phyloP scores from a whole-genome alignment of 805 yeast species.

The Suhomyces pyralidae region DNA sequence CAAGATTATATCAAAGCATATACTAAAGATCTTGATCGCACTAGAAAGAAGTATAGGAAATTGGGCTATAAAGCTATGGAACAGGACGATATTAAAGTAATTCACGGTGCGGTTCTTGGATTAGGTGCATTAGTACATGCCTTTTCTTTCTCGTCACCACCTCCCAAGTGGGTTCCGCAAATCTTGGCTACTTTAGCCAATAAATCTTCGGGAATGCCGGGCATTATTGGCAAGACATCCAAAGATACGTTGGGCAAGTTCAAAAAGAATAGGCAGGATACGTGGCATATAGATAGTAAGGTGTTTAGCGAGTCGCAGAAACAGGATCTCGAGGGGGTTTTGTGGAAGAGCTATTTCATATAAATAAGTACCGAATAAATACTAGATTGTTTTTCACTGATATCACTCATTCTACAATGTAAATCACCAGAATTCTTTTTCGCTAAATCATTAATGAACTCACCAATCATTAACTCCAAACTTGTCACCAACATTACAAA shows the following conservation, averaged over 20 bases:
- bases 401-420: no score
- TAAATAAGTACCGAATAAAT: no score
- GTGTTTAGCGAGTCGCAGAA: conserved; percentile 74
- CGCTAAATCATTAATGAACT: no score
- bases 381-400: no score
- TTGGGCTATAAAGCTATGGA: conserved; percentile 34
- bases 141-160: conserved; percentile 86
- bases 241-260: conserved; percentile 78
- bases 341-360: conserved; percentile 84
- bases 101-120: conserved; percentile 88
- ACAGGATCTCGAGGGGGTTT: conserved; percentile 89
- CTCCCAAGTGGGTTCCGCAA: conserved; percentile 85
- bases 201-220: conserved; percentile 68
- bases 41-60: conserved; percentile 43
- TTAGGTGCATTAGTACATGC: conserved; percentile 86
- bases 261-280: conserved; percentile 88
- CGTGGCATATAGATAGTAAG: conserved; percentile 88
- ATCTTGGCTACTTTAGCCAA: conserved; percentile 67
- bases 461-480: no score
- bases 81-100: conserved; percentile 39
- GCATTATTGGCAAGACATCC: conserved; percentile 78
- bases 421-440: no score
- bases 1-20: conserved; percentile 32
- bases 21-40: conserved; percentile 31
- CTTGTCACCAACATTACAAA: no score